Conservation (phyloP, 306 rosid genomes). For the Malus asiatica region DNA sequence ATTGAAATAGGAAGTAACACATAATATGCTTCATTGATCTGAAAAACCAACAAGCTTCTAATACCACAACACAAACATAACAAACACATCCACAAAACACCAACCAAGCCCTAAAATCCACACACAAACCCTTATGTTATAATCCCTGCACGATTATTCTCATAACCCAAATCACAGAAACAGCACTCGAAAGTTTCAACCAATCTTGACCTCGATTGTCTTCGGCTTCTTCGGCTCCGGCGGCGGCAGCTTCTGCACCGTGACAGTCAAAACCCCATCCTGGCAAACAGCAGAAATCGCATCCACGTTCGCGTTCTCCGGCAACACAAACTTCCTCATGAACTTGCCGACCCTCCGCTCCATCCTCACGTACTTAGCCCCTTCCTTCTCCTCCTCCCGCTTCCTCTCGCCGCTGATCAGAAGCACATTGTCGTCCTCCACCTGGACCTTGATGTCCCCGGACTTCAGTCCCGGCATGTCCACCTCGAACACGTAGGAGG, state of each 20-base stretch:
- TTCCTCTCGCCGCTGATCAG: constrained; percentile 76
- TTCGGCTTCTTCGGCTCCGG: constrained; percentile 92
- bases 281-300: constrained; percentile 64
- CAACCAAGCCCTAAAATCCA: background rate
- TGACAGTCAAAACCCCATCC: constrained; percentile 80
- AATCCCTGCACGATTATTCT: background rate
- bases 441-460: constrained; percentile 80
- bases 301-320: constrained; percentile 66
- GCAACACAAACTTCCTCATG: constrained; percentile 77
- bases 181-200: constrained; percentile 37
- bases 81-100: background rate
- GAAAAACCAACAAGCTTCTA: background rate
- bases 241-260: constrained; percentile 75
- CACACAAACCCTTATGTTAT: background rate
- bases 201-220: constrained; percentile 69
- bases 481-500: constrained; percentile 55
- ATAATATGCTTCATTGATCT: background rate
- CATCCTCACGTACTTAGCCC: constrained; percentile 67
- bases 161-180: background rate
- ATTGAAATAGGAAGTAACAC: background rate
- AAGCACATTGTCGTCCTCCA: constrained; percentile 83
- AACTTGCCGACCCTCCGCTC: constrained; percentile 83
- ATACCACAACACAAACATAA: background rate
- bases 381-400: constrained; percentile 85
- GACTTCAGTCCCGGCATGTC: constrained; percentile 95